These are phyloP conservation scores for Backusella morwellensis DNA, from an alignment of 192 early-diverging fungal genomes.

Conservation along the genomic window DNA sequence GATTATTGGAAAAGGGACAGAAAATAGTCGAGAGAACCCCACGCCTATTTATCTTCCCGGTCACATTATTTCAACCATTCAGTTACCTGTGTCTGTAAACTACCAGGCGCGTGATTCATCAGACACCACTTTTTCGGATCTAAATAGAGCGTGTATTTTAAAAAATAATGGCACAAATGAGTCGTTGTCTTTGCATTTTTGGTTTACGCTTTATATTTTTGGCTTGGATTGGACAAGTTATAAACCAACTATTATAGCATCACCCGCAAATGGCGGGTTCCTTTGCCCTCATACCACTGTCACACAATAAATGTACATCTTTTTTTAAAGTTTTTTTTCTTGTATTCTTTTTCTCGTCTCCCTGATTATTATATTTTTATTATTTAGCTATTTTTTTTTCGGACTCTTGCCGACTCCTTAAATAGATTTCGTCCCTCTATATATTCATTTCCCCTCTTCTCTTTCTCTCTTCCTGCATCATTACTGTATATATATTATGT, in stretches of 20 bases:
- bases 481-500: neutral
- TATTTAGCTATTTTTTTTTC: neutral
- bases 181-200: conserved; percentile 25
- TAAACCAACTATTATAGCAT: conserved; percentile 22
- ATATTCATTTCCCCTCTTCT: neutral
- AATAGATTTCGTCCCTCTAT: neutral
- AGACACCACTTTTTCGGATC: conserved; percentile 27
- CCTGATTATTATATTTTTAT: neutral
- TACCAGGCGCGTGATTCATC: conserved; percentile 19
- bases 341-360: neutral
- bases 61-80: conserved; percentile 14
- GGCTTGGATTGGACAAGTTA: conserved; percentile 20
- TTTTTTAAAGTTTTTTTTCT: neutral
- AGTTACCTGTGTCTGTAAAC: conserved; percentile 18
- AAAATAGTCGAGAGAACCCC: neutral
- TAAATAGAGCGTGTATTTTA: conserved; percentile 21
- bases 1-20: conserved; percentile 23
- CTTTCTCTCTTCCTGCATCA: neutral
- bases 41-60: neutral
- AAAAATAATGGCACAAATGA: neutral
- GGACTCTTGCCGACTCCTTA: neutral
- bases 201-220: conserved; percentile 22
- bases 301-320: neutral
- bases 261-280: conserved; percentile 26
- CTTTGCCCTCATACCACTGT: conserved; percentile 19